These are phyloP conservation scores for Periconia digitata DNA, from an alignment of 2,329 filamentous ascomycete genomes.

Conservation along the genomic window DNA sequence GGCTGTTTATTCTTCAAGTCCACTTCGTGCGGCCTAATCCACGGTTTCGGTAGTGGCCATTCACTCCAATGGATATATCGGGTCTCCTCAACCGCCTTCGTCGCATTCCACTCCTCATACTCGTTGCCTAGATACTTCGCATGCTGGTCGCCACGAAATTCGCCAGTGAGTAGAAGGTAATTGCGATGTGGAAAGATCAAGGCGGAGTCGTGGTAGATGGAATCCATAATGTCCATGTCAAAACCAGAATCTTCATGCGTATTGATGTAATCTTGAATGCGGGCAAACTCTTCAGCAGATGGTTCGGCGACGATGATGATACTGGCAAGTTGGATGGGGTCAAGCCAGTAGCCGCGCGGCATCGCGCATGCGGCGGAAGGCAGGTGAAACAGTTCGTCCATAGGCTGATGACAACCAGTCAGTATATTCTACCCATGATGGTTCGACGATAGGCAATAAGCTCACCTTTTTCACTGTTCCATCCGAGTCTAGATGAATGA, in stretches of 20 bases:
- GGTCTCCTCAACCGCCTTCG: slow-evolving; percentile 54
- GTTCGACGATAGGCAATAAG: no score
- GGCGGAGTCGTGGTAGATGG: slow-evolving; percentile 57
- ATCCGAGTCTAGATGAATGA: no score
- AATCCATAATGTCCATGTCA: slow-evolving; percentile 67
- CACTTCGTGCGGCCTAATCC: slow-evolving; percentile 2
- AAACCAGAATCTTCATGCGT: slow-evolving; percentile 43
- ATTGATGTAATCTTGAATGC: slow-evolving; percentile 13
- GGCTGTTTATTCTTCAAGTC: slow-evolving; percentile 1
- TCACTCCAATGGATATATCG: slow-evolving; percentile 66
- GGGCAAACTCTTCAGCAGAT: slow-evolving; percentile 51
- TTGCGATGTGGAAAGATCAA: slow-evolving; percentile 53
- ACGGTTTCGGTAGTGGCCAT: slow-evolving; percentile 7
- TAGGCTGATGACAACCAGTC: no score
- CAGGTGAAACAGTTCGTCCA: slow-evolving; percentile 69
- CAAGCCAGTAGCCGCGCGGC: slow-evolving; percentile 70
- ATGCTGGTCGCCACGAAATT: slow-evolving; percentile 58
- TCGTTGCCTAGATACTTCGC: slow-evolving; percentile 48
- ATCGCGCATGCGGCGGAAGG: slow-evolving; percentile 62
- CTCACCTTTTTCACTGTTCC: no score
- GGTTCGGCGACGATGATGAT: slow-evolving; percentile 63
- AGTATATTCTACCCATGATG: no score
- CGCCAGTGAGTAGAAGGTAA: slow-evolving; percentile 60
- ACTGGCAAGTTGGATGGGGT: slow-evolving; percentile 52
- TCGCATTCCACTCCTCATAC: slow-evolving; percentile 61